Percentiles rank a stretch among this genome's conserved stretches.
Conservation (phyloP, 768 basidiomycete genomes). For the Asterophora parasitica region DNA sequence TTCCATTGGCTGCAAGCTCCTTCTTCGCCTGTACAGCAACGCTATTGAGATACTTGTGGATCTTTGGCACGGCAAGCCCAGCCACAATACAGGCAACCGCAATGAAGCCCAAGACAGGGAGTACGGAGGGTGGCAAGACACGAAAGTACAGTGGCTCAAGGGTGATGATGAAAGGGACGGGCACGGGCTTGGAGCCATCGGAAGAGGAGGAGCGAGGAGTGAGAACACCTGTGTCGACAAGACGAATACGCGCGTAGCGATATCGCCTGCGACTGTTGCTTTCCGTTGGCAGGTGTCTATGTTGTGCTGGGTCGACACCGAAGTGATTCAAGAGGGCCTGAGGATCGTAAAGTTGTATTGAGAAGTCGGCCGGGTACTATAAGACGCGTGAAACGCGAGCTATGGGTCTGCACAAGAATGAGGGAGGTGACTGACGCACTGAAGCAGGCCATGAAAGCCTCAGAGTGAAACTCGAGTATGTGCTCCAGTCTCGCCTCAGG, state of each 20-base stretch:
- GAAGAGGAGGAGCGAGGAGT: slow-evolving; percentile 16
- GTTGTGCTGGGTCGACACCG: background rate
- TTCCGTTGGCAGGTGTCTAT: slow-evolving; percentile 1
- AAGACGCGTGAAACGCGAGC: background rate
- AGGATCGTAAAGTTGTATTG: slow-evolving; percentile 34
- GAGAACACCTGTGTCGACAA: slow-evolving; percentile 48
- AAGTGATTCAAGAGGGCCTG: slow-evolving; percentile 19
- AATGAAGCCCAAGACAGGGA: slow-evolving; percentile 30
- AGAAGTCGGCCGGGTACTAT: slow-evolving; percentile 43
- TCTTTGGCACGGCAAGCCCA: slow-evolving; percentile 18
- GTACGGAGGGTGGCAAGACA: slow-evolving; percentile 51
- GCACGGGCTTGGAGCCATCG: slow-evolving; percentile 16
- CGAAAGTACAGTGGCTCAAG: slow-evolving; percentile 61
- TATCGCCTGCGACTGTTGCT: slow-evolving; percentile 36
- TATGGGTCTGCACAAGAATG: background rate
- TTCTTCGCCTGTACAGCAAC: slow-evolving; percentile 22
- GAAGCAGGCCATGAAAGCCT: slow-evolving; percentile 54
- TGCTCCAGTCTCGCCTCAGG: slow-evolving; percentile 37
- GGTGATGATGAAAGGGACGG: slow-evolving; percentile 46
- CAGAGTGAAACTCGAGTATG: slow-evolving; percentile 43
- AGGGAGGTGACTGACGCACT: slow-evolving; percentile 29
- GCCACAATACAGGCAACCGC: slow-evolving; percentile 22
- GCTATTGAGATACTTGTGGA: slow-evolving; percentile 22
- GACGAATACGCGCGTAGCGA: slow-evolving; percentile 55
- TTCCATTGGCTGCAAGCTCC: slow-evolving; percentile 13